Base-by-base conservation (phyloP, 2,329 filamentous ascomycete genomes). In the Thielaviopsis punctulata region DNA sequence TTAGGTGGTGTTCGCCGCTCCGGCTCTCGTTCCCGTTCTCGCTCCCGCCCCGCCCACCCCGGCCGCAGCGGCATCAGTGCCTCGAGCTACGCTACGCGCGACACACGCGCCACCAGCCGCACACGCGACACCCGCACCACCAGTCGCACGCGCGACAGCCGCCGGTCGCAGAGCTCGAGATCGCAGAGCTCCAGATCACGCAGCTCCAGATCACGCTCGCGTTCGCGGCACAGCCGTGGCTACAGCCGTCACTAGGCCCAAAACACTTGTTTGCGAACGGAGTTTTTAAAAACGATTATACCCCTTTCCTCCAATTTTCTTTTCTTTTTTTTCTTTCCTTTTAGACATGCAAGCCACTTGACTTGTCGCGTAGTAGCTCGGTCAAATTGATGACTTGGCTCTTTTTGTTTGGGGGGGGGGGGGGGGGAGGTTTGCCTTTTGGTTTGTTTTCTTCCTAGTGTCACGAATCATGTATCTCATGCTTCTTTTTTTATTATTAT, bases 1-100 rank as follows among this genome's bases (percentile, higher is more conserved):
- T 43, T 19, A n/a, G n/a, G 21, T 18, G 10, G n/a, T 54, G 59
- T 59, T 71, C 71, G 69, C 61, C 73, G 70, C 59, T 63, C 64
- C 48, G 72, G 70, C 61, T 69, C 69, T 21, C 69, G 68, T n/a
- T n/a, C n/a, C 48, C 61, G 49, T 7, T 49, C 46, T 18, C 51
- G 36, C 36, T 54, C 52, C 39, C 44, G 52, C 48, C 43, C 43
- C 30, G 45, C 27, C 3, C 45, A 39, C 4, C 18, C 49, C 22
- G 22, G 45, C 27, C 53, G 46, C 18, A 49, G 49, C 39, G 45
- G 46, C 22, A 33, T 52, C 25, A 55, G 53, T 22, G 33, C 45
- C 23, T 25, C 36, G 22, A 55, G 30, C 22, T 45, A 46, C 44
- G 24, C 36, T 8, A 52, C 45, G 21, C 53, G 53, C 15, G 52